These are phyloP conservation scores for Stephania yunnanensis DNA, from an alignment of 164 flowering plant species.

Conservation along the genomic window DNA sequence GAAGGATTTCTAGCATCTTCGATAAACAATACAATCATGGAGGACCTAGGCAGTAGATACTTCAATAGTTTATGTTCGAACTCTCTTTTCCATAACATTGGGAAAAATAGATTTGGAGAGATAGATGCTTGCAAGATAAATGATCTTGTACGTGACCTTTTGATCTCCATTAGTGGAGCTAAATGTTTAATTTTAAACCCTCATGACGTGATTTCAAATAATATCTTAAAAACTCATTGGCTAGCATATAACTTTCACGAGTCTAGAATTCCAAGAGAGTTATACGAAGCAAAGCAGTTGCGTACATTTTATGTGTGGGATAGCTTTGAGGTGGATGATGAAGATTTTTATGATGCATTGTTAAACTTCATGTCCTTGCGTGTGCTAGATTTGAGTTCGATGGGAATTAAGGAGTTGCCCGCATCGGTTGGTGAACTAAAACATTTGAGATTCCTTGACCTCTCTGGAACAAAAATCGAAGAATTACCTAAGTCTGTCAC, in stretches of 20 bases:
- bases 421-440: not conserved
- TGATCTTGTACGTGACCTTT: not conserved
- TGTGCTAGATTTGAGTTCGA: slow-evolving; percentile 6
- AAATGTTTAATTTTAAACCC: not conserved
- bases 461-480: not conserved
- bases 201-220: not conserved
- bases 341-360: not conserved
- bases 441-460: not conserved
- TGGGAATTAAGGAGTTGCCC: not conserved
- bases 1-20: not conserved
- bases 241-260: not conserved
- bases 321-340: not conserved
- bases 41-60: not conserved
- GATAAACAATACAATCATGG: not conserved
- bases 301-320: not conserved
- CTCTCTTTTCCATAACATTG: not conserved
- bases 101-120: too few species aligned
- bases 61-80: not conserved
- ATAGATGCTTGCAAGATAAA: not conserved
- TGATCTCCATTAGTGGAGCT: not conserved
- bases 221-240: not conserved
- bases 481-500: slow-evolving; percentile 2
- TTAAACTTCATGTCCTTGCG: not conserved
- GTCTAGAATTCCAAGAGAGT: not conserved
- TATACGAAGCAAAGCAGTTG: not conserved